Percentiles rank a stretch among this genome's conserved stretches.
phyloP scores from a whole-genome alignment of 2,329 filamentous ascomycete species.

The Phialophora macrospora region DNA sequence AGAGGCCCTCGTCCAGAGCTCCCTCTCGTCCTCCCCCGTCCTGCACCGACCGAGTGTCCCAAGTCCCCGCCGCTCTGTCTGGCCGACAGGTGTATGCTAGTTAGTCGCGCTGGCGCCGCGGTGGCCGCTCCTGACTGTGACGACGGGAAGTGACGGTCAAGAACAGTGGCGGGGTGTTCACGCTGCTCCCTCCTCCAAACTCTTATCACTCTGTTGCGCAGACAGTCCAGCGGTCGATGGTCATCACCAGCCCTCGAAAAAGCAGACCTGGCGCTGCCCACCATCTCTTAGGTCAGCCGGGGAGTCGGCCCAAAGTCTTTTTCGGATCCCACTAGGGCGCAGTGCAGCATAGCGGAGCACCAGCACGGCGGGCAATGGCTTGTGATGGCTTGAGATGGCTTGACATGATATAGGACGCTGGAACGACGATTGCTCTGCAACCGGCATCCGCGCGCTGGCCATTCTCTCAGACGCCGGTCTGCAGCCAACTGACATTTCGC shows the following conservation, averaged over 20 bases:
- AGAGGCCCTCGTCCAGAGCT: not conserved
- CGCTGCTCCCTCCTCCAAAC: not conserved
- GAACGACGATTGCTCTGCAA: constrained; percentile 10
- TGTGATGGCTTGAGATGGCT: not conserved
- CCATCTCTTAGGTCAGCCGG: constrained; percentile 18
- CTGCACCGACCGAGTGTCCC: not conserved
- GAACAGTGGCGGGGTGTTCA: not conserved
- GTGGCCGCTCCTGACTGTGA: constrained; percentile 6
- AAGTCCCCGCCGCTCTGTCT: not conserved
- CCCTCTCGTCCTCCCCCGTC: not conserved
- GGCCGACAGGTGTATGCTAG: constrained; percentile 9
- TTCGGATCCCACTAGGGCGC: constrained; percentile 16
- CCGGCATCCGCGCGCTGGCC: constrained; percentile 2
- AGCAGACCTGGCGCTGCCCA: constrained; percentile 16
- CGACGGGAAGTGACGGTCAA: not conserved
- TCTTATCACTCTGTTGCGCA: constrained; percentile 11
- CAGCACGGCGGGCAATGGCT: constrained; percentile 15
- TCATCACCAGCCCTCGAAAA: constrained; percentile 9
- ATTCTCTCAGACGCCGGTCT: not conserved
- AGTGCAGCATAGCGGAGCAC: constrained; percentile 11
- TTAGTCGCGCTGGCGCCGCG: constrained; percentile 6
- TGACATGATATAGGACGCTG: constrained; percentile 11
- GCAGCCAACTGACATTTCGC: not conserved
- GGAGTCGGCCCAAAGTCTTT: constrained; percentile 20
- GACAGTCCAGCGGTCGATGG: too few relatives aligned